Base-by-base conservation (phyloP, 2,329 filamentous ascomycete species). In the Exophiala xenobiotica region DNA sequence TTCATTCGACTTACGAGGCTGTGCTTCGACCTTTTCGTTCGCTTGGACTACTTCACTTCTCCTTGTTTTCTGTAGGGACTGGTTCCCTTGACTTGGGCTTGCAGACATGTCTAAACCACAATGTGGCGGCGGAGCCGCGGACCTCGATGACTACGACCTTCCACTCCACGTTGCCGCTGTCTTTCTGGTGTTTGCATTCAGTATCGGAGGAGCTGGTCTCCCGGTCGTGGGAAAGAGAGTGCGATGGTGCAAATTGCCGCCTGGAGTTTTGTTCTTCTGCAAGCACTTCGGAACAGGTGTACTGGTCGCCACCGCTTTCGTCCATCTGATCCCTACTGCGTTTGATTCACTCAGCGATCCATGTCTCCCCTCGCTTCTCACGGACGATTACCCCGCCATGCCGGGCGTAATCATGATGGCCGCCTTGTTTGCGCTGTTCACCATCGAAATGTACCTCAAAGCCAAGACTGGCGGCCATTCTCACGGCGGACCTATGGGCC, bases 281-380 rank as follows among this genome's bases (percentile, higher is more conserved):
- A 63, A 61, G 27, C 60, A 77, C 48, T 88, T 88, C 58, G 86
- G 86, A 2, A 88, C 85, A 0, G 86, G 86, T 9, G 80, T 88
- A 57, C 83, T 89, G 65, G 79, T 88, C 33, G 81, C 85, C 0
- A 88, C 86, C 0, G 85, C 84, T 0, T 85, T 88, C 58, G 72
- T 88, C 12, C 84, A 87, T 72, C 72, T 83, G 58, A 74, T 85
- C 5, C 81, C 81, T 0, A 82, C 79, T 3, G 81, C 81, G 12
- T 85, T 83, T 61, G 69, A 67, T 38, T 72, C 69, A 16, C 66
- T 74, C 53, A 72, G 67, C 46, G 65, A 74, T 49, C 70, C 70
- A 57, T 74, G 81, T 61, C 76, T 85, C 5, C 81, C 81, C 4
- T 75, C 80, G 51, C 68, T 85, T 4, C 83, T 83, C 65, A 80